These are phyloP conservation scores for Russula earlei DNA, from an alignment of 768 basidiomycete species.

Conservation along the genomic window DNA sequence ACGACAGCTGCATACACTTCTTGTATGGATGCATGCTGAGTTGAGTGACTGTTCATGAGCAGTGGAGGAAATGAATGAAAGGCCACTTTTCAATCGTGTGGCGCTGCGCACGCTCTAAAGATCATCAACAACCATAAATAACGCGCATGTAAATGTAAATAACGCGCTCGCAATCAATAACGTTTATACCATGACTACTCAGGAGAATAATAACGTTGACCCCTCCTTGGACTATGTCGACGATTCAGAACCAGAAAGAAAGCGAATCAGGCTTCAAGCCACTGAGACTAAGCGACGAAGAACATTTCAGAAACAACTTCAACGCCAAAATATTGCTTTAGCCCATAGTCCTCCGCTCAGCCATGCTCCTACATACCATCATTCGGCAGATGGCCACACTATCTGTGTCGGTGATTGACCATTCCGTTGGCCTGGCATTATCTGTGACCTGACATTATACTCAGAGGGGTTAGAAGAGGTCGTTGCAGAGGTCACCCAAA, in stretches of 20 bases:
- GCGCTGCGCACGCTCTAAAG: neutral
- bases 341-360: neutral
- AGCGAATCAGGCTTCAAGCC: slow-evolving; percentile 28
- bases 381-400: neutral
- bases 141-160: slow-evolving; percentile 21
- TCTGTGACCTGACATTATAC: neutral
- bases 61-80: neutral
- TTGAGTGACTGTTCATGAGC: slow-evolving; percentile 15
- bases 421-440: neutral
- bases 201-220: neutral
- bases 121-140: slow-evolving; percentile 19
- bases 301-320: slow-evolving; percentile 9
- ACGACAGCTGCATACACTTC: slow-evolving; percentile 60
- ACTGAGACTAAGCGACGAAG: slow-evolving; percentile 21
- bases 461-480: neutral
- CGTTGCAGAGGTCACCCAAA: neutral
- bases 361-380: neutral
- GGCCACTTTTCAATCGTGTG: neutral
- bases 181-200: neutral
- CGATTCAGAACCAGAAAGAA: slow-evolving; percentile 67
- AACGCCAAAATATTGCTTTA: neutral
- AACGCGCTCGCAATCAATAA: too few species aligned
- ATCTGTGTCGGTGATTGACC: neutral
- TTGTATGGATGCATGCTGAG: slow-evolving; percentile 42
- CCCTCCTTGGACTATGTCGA: slow-evolving; percentile 32